Evolutionary conservation across 768 basidiomycete genomes (phyloP), one percentile per base, ranked within the genome.

Genomic region (Trametes punicea): DNA sequence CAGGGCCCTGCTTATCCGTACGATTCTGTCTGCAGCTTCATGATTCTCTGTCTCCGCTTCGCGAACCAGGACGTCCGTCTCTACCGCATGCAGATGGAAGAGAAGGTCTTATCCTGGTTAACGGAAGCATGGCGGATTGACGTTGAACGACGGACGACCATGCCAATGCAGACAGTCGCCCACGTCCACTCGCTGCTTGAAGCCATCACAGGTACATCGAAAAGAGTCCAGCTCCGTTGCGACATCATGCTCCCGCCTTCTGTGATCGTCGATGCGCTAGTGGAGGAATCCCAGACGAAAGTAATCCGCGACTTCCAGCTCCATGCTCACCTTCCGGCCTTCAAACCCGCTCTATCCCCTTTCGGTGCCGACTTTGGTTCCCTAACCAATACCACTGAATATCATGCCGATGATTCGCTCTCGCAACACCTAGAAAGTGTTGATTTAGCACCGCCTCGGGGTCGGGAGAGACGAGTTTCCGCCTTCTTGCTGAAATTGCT

Each of bases 21-120:
- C 64, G 97, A 99, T 66, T 85, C 95, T 1, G 92, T 96, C 34
- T 97, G 95, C 74, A 75, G 77, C 54, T 93, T 98, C 67, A 75
- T 98, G 42, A 73, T 81, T 5, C 74, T 80, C 25, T 87, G 83
- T 52, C 74, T 98, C 44, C 77, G 75, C 16, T 74, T 92, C 21
- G 85, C 92, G 0, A 84, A 81, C 55, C 85, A 87, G 65, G 93
- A 98, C 65, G 86, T 88, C 55, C 80, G 87, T 18, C 71, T 98
- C 15, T 91, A 91, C 70, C 82, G 88, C 15, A 81, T 93, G 79
- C 85, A 85, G 26, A 73, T 96, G n/a, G 88, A 92, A 67, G 91
- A 93, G 66, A 91, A 92, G 66, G 85, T 90, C 3, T 67, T 94
- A 15, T 79, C 74, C 49, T 97, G 96, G 94, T 71, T 97, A 30